A percentile compares a stretch with the other conserved stretches of the same genome.
Conservation (phyloP, 768 basidiomycete genomes). For the Clitopilus hobsonii region DNA sequence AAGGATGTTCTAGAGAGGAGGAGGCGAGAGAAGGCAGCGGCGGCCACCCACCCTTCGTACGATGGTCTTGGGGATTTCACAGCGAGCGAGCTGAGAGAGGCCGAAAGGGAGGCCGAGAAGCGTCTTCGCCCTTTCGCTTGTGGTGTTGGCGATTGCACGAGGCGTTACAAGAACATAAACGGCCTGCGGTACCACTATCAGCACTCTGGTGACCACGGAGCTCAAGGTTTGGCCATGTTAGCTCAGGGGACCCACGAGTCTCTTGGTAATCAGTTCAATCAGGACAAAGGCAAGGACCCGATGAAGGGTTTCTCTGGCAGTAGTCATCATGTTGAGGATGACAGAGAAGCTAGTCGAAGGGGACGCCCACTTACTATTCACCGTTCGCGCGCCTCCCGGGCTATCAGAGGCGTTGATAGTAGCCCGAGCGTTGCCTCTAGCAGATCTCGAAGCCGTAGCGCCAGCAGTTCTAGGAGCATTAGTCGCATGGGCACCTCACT, state of each 20-base stretch:
- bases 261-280: conserved; percentile 13
- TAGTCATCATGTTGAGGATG: conserved; percentile 8
- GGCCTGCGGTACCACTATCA: conserved; percentile 95
- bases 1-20: conserved; percentile 65
- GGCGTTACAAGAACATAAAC: conserved; percentile 99
- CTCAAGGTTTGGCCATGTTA: conserved; percentile 78
- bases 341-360: conserved; percentile 14
- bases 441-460: no score
- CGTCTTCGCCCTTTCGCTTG: conserved; percentile 84
- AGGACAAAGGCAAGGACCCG: conserved; percentile 8
- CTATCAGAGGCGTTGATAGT: conserved; percentile 1
- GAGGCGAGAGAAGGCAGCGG: conserved; percentile 33
- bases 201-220: conserved; percentile 94
- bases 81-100: conserved; percentile 63
- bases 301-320: neutral
- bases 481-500: conserved; percentile 31
- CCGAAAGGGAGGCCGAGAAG: conserved; percentile 82
- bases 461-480: conserved; percentile 23
- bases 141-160: conserved; percentile 78
- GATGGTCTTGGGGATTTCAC: conserved; percentile 44
- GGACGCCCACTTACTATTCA: neutral
- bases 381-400: neutral
- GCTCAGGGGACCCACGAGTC: conserved; percentile 65
- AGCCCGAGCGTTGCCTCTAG: conserved; percentile 31
- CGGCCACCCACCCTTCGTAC: conserved; percentile 17